Base-by-base conservation (phyloP, 495 filamentous ascomycete species). In the Chlorociboria aeruginascens region DNA sequence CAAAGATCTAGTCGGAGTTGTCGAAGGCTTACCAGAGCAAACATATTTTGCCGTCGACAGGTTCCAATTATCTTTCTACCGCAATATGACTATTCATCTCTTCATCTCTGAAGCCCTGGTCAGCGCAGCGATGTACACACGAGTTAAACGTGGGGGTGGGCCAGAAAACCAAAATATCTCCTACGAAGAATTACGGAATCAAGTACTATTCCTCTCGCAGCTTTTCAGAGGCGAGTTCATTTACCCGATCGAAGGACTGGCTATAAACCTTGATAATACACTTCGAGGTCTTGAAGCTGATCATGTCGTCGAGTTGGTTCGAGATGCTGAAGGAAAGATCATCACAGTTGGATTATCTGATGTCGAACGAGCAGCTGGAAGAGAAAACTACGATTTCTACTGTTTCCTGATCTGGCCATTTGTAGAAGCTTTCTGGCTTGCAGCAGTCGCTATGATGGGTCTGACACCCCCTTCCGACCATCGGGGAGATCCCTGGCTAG, bases 371-470 rank as follows among this genome's bases (percentile, higher is more conserved):
- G 67, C 70, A 2, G 78, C 73, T 32, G 92, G 90, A 2, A 69
- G 90, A 17, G 90, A 97, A 60, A 95, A 95, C 57, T 97, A 82
- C 60, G 92, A 97, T 57, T 98, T 97, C 63, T 96, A 98, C 65
- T 95, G 89, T 64, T 97, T 96, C 71, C 65, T 97, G 16, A 87
- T 97, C 52, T 97, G 92, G 92, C 92, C 92, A 0, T 97, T 97
- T 56, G 88, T 96, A 47, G 92, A 98, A 60, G 82, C 87, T 0
- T 78, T 71, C 40, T 98, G 92, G 92, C 77, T 97, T 11, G 89
- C 86, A 7, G 82, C 86, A 0, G 81, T 96, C 0, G 85, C 85
- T 2, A 72, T 96, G 1, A 78, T 93, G 63, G 86, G 89, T 9
- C 72, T 97, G 7, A 83, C 85, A 0, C 89, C 90, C 3, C 88